Percentiles rank a stretch among this genome's conserved stretches.
Evolutionary conservation across 176 grass and related monocot species (phyloP).

Genomic region (Raddia distichophylla): DNA sequence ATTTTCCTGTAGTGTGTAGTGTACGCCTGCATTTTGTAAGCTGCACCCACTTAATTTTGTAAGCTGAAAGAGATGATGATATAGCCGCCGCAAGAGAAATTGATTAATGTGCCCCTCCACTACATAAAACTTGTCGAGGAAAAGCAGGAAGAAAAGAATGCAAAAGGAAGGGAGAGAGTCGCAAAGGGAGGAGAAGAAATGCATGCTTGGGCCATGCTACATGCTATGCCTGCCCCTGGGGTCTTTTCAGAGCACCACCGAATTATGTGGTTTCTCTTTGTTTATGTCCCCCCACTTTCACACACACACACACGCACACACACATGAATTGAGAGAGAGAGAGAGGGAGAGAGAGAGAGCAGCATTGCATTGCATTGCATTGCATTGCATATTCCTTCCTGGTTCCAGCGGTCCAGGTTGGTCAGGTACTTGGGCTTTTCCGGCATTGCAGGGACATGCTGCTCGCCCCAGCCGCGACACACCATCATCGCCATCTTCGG

Average conservation of each 20-base stretch:
- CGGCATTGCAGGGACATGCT: conserved; percentile 64
- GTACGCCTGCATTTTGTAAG: too few species aligned
- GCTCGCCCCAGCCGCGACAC: conserved; percentile 51
- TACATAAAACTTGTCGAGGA: conserved; percentile 20
- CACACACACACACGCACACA: background rate
- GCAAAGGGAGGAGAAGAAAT: background rate
- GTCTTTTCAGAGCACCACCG: conserved; percentile 33
- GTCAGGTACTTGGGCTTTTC: conserved; percentile 39
- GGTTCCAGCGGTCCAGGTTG: conserved; percentile 25
- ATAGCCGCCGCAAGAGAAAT: background rate
- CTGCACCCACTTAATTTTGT: background rate
- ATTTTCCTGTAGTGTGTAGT: background rate
- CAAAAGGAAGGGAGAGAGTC: conserved; percentile 31
- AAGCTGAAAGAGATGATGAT: background rate
- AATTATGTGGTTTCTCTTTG: background rate
- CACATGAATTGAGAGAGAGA: background rate
- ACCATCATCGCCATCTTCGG: conserved; percentile 30
- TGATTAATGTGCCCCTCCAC: background rate
- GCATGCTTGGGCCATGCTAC: background rate
- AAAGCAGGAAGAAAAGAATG: background rate
- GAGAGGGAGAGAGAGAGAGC: background rate
- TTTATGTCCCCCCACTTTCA: background rate
- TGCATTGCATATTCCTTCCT: conserved; percentile 41
- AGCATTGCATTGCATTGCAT: background rate
- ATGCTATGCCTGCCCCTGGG: conserved; percentile 15